Percentiles rank a stretch among this genome's conserved stretches.
These are phyloP conservation scores for Panicum hallii DNA, from an alignment of 202 grass and related monocot genomes.

Conservation along the genomic window DNA sequence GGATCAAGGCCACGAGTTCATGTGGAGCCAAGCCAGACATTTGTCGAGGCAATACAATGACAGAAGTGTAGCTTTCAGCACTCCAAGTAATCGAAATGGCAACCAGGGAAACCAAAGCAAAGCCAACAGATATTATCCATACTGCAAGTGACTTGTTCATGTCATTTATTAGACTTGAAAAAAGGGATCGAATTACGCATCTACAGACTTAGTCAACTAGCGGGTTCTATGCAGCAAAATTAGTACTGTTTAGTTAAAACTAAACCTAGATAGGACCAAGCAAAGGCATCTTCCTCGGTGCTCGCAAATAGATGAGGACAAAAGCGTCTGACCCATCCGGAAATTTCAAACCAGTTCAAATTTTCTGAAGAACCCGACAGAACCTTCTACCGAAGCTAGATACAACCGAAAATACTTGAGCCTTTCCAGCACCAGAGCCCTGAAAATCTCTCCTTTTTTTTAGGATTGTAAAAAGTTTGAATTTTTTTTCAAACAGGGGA, in stretches of 20 bases:
- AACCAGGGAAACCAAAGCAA: not conserved
- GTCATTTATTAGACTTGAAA: slow-evolving; percentile 17
- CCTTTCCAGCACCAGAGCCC: not conserved
- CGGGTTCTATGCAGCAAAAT: slow-evolving; percentile 1
- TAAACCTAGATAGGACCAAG: slow-evolving; percentile 3
- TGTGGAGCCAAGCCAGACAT: slow-evolving; percentile 35
- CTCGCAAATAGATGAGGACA: slow-evolving; percentile 39
- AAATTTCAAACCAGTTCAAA: slow-evolving; percentile 32
- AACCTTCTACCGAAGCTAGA: not conserved
- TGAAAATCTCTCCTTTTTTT: not conserved
- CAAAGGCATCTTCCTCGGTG: slow-evolving; percentile 14
- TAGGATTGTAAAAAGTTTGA: not conserved
- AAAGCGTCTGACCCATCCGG: not conserved
- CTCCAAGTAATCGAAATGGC: not conserved
- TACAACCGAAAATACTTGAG: too few species aligned
- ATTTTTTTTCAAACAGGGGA: slow-evolving; percentile 34
- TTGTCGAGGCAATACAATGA: slow-evolving; percentile 30
- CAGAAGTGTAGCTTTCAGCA: slow-evolving; percentile 45
- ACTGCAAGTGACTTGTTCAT: slow-evolving; percentile 31
- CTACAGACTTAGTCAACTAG: slow-evolving; percentile 19
- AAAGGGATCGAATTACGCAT: not conserved
- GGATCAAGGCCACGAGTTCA: slow-evolving; percentile 30
- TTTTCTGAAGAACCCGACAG: not conserved
- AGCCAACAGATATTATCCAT: not conserved
- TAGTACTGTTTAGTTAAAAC: not conserved